Conservation (phyloP, 768 basidiomycete species). For the Wakefieldia striispora region DNA sequence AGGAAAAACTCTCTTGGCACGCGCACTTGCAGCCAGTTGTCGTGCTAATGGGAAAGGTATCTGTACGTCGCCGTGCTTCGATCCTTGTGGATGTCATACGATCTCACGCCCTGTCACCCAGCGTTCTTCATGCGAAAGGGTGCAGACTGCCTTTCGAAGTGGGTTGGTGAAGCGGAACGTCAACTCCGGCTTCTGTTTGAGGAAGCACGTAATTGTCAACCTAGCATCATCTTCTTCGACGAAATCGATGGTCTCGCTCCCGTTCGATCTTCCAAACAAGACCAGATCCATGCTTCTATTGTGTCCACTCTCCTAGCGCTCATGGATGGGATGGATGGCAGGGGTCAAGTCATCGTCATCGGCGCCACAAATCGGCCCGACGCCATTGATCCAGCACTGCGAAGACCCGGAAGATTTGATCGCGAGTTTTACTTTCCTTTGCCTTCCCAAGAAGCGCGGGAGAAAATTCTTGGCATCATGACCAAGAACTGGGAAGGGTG, state of each 20-base stretch:
- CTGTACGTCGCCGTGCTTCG: constrained; percentile 52
- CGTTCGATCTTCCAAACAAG: constrained; percentile 96
- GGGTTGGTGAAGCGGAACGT: constrained; percentile 98
- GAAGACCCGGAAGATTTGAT: constrained; percentile 94
- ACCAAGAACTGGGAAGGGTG: constrained; percentile 89
- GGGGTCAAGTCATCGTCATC: constrained; percentile 96
- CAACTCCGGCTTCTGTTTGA: constrained; percentile 94
- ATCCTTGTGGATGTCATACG: neutral
- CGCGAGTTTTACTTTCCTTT: constrained; percentile 97
- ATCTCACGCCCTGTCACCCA: constrained; percentile 27
- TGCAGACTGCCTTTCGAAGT: constrained; percentile 96
- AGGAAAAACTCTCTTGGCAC: constrained; percentile 90
- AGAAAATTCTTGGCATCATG: constrained; percentile 88
- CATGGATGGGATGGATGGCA: constrained; percentile 99
- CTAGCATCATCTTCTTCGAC: constrained; percentile 98
- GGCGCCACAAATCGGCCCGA: constrained; percentile 98
- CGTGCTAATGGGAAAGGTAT: constrained; percentile 84
- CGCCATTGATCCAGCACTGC: constrained; percentile 93
- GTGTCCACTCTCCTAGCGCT: constrained; percentile 93
- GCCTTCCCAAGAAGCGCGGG: constrained; percentile 78
- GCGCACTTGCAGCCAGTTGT: constrained; percentile 92
- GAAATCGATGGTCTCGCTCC: constrained; percentile 99
- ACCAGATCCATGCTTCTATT: constrained; percentile 97
- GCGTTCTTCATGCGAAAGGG: constrained; percentile 99
- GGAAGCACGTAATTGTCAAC: constrained; percentile 89